Evolutionary conservation across 2,329 filamentous ascomycete genomes (phyloP).

Genomic region (Peltaster fructicola): DNA sequence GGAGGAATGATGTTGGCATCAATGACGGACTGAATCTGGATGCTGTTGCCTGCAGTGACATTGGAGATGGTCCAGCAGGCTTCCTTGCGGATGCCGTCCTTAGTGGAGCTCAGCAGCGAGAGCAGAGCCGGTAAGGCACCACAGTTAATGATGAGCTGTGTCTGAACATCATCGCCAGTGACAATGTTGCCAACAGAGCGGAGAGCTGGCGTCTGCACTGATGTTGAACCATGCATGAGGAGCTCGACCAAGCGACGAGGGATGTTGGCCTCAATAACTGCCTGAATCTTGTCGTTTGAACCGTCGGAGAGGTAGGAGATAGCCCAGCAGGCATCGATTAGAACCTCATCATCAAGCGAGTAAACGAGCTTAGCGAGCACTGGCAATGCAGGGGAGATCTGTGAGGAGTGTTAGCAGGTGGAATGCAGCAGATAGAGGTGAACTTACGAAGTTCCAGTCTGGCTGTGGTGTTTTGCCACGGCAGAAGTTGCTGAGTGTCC

Average conservation of each 20-base stretch:
- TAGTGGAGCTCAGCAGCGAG: conserved; percentile 84
- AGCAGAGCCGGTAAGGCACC: conserved; percentile 83
- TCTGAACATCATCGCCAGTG: conserved; percentile 95
- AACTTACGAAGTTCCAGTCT: conserved; percentile 82
- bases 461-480: conserved; percentile 98
- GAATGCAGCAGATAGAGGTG: neutral
- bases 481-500: conserved; percentile 99
- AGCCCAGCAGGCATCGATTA: conserved; percentile 98
- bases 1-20: conserved; percentile 95
- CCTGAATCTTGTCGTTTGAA: conserved; percentile 97
- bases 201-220: conserved; percentile 91
- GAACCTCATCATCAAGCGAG: conserved; percentile 91
- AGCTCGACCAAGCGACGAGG: conserved; percentile 91
- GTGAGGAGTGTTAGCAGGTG: conserved; percentile 7
- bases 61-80: conserved; percentile 99
- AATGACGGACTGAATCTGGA: conserved; percentile 90
- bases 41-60: conserved; percentile 94
- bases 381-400: conserved; percentile 89
- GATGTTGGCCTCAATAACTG: conserved; percentile 95
- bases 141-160: conserved; percentile 98
- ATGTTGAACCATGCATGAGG: conserved; percentile 94
- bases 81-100: conserved; percentile 98
- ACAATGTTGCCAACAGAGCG: conserved; percentile 98
- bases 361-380: conserved; percentile 96
- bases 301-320: conserved; percentile 97